phyloP scores from a whole-genome alignment of 768 basidiomycete genomes.

The Suillus luteus region DNA sequence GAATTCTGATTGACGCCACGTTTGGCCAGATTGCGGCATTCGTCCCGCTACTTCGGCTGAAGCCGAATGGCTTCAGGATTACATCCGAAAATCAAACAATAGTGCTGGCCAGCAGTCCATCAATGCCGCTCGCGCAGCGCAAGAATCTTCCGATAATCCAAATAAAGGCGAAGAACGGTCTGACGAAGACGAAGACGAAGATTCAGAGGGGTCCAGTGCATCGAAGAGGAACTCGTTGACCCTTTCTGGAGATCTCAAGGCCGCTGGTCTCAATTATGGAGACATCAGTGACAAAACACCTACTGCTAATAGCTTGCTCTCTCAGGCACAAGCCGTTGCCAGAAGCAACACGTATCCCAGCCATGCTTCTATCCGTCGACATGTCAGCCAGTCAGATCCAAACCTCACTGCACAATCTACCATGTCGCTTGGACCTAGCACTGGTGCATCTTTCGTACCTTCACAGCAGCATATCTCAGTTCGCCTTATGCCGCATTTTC shows the following conservation, averaged over 20 bases:
- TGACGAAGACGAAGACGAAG: constrained; percentile 86
- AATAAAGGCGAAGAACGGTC: constrained; percentile 70
- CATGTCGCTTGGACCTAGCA: constrained; percentile 52
- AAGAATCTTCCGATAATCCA: constrained; percentile 64
- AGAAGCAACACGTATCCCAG: constrained; percentile 61
- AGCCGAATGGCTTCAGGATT: constrained; percentile 90
- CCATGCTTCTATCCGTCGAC: constrained; percentile 78
- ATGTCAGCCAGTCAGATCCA: constrained; percentile 56
- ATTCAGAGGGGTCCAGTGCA: constrained; percentile 74
- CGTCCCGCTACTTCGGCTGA: constrained; percentile 89
- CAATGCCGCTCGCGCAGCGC: constrained; percentile 71
- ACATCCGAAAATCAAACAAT: constrained; percentile 89
- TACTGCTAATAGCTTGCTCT: constrained; percentile 73
- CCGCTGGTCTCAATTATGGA: constrained; percentile 50
- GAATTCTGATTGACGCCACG: constrained; percentile 32
- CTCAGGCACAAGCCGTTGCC: constrained; percentile 69
- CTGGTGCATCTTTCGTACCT: constrained; percentile 46
- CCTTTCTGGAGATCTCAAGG: constrained; percentile 64
- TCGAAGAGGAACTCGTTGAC: constrained; percentile 78
- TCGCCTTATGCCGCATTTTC: constrained; percentile 78
- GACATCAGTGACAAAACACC: constrained; percentile 86
- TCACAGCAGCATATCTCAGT: constrained; percentile 62
- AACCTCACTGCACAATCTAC: constrained; percentile 56
- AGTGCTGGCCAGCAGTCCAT: constrained; percentile 74
- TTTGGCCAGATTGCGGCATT: constrained; percentile 78